Evolutionary conservation across 2,329 filamentous ascomycete species (phyloP), one percentile per base, ranked within the genome.

Genomic region (Hymenoscyphus occultus): DNA sequence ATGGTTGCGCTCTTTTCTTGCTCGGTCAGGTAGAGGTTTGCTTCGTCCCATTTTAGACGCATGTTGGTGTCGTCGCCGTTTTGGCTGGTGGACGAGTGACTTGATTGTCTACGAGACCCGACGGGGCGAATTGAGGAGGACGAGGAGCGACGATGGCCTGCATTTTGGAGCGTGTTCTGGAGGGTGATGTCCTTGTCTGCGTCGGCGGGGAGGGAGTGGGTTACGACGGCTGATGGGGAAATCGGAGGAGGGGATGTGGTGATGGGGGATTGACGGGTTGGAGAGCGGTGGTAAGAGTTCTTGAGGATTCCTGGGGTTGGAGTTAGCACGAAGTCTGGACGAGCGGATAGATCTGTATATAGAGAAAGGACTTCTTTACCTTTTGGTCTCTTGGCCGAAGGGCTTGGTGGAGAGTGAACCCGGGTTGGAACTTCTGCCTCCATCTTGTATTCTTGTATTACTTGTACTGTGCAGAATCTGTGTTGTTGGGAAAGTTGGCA

Each of bases 41-140:
- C 95, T 81, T 99, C 95, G 78, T 99, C 95, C 95, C 95, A 99
- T 80, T 97, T 97, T 71, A 99, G 89, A 68, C 91, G 90, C 65
- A 85, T 88, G 64, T 82, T 83, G 59, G 87, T 84, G 60, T 86
- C 84, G 40, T 81, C 80, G 66, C 59, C 67, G 45, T 60, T 63
- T n/a, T 62, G 28, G 35, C 57, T 57, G 19, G 7, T 22, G 0
- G 67, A 56, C 2, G 68, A 68, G 4, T 71, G 67, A 12, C 68
- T 80, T 76, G 67, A 82, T 78, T 64, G 81, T 80, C 59, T 79
- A 77, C 66, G 80, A 42, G 71, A 71, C 65, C 65, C 72, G 78
- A 67, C 79, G 79, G 65, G 84, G 5, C 86, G 86, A 9, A 51
- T 7, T 2, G 87, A 84, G 1, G 91, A 93, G 1, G 92, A 94